Base-by-base conservation (phyloP, 768 basidiomycete genomes). In the Butyriboletus loyo region DNA sequence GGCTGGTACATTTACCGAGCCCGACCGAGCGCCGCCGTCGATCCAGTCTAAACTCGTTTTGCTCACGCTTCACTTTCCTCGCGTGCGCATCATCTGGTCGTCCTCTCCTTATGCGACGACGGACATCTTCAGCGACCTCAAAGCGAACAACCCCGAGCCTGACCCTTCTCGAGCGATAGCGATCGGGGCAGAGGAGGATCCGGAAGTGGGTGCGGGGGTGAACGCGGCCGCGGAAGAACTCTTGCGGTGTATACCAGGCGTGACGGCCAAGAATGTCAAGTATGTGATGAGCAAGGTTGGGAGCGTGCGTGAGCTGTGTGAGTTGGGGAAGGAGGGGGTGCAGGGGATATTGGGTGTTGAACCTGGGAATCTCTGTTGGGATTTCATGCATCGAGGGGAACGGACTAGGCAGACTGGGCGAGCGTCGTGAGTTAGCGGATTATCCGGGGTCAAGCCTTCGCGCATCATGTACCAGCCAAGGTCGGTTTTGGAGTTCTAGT, bases 71-170 rank as follows among this genome's bases (percentile, higher is more conserved):
- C 78, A 89, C 7, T 98, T 98, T 66, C 97, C 95, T 0, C 86
- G 91, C 14, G 74, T 99, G 3, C 85, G 92, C 39, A 89, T 98
- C 64, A 90, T 99, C 66, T 98, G 97, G 97, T 94, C 94, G 0
- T 94, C 94, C 2, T 98, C 95, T 1, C 92, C 97, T 0, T 91
- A 93, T 63, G 88, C 89, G 19, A 94, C 92, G 0, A 80, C 92
- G 0, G 87, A 93, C 52, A 93, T 98, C 50, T 95, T 98, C 76
- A 83, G 81, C 42, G 97, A 98, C 64, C 84, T 99, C 31, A 99
- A 99, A 64, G 55, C 72, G 30, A 85, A 87, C 60, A 80, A 82
- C 41, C 71, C 81, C 0, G 92, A 99, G 66, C 97, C 97, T 0
- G 88, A 96, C 55, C 80, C 85, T 9, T 63, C 73, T 14, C 80